Base-by-base conservation (phyloP, 257 asterid species). In the Rubia yunnanensis region DNA sequence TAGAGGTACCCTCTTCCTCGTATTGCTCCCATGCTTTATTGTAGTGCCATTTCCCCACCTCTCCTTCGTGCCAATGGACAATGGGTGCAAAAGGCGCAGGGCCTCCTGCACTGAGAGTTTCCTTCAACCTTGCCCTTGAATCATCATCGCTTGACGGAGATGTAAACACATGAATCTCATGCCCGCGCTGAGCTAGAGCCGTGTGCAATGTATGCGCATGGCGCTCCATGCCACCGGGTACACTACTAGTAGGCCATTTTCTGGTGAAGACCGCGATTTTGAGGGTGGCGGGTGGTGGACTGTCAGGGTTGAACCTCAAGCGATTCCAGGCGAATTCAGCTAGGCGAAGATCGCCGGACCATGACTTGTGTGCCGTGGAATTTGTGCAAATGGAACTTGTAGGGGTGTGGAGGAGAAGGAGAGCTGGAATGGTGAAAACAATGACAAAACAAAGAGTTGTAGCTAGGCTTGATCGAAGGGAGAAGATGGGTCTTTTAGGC, bases 211-310 rank as follows among this genome's bases (percentile, higher is more conserved):
- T 92, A 18, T 87, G 77, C 0, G 98, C 96, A 69, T 89, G 98
- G 11, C 96, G 95, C 74, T 92, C 98, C 98, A 89, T 92, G 69
- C 98, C 96, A 22, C 98, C 96, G 0, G 96, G 96, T 60, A 72
- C 57, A 68, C 83, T n/a, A 62, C 79, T 58, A 28, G 77, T 82
- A 50, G 98, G 98, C 98, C 98, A 92, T 73, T 92, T 92, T 41
- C 96, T 66, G 8, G 98, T 79, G 76, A 89, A 92, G n/a, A 92
- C 98, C 3, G 98, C 96, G 49, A 92, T 84, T 34, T 64, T 84
- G 6, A 87, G 91, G 5, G 71, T 1, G 9, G 17, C 10, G 10
- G 66, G 70, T 3, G 96, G 84, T 0, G 86, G 76, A 5, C 17
- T 28, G 0, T n/a, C 64, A 1, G 41, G 69, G 4, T 48, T 22